Evolutionary conservation across 1,139 yeast genomes (phyloP).

Genomic region (Yamadazyma blattariae): DNA sequence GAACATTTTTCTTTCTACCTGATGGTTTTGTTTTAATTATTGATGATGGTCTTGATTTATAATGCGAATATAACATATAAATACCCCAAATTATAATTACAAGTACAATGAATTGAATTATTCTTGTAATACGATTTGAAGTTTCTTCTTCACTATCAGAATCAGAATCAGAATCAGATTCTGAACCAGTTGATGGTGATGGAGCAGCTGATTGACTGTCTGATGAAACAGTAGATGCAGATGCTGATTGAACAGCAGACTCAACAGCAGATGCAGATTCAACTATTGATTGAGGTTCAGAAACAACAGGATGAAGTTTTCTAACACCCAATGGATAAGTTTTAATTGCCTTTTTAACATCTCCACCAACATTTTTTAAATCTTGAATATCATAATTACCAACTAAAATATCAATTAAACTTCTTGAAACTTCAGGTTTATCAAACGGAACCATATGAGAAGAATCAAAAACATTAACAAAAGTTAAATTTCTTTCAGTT

Average conservation of each 20-base stretch:
- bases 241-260: not conserved
- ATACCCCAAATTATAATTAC: conserved; percentile 44
- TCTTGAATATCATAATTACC: conserved; percentile 27
- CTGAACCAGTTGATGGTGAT: conserved; percentile 6
- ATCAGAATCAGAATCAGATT: conserved; percentile 6
- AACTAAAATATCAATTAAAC: conserved; percentile 55
- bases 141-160: conserved; percentile 8
- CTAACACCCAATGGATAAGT: conserved; percentile 34
- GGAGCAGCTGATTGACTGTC: conserved; percentile 10
- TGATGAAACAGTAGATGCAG: conserved; percentile 10
- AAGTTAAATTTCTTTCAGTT: conserved; percentile 70
- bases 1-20: conserved; percentile 51
- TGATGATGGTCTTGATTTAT: conserved; percentile 42
- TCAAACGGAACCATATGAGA: conserved; percentile 97
- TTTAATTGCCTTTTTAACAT: conserved; percentile 16
- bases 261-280: not conserved
- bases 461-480: conserved; percentile 68
- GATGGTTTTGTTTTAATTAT: conserved; percentile 36
- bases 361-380: conserved; percentile 14
- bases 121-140: conserved; percentile 31
- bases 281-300: not conserved
- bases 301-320: conserved; percentile 3
- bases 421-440: conserved; percentile 64
- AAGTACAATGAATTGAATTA: conserved; percentile 42
- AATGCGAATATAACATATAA: conserved; percentile 36